Base-by-base conservation (phyloP, 2,329 filamentous ascomycete genomes). In the Calonectria pseudoreteaudii region DNA sequence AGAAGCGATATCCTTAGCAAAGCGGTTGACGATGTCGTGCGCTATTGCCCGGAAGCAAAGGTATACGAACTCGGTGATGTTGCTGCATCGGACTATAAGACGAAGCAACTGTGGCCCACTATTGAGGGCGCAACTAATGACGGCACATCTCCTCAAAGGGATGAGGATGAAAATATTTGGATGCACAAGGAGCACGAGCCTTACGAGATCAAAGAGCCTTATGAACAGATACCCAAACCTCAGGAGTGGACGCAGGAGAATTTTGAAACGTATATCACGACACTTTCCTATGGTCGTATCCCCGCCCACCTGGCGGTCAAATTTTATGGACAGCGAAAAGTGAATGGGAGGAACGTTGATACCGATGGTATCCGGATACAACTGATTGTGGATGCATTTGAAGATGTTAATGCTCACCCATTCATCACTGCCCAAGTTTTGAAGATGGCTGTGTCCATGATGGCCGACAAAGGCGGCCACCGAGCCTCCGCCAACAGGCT, bases 361-460 rank as follows among this genome's bases (percentile, higher is more conserved):
- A 86, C 87, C 60, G 83, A 86, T 72, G 81, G 82, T 4, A 83
- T 85, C 8, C 83, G 86, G 10, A 80, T 87, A 10, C 70, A 77
- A 1, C 82, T 87, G 28, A 81, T 90, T 20, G 75, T 83, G 38
- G 72, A 78, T 2, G 83, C 85, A 0, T 87, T 90, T 30, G 72
- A 83, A 16, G 84, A 87, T 36, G 79, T 82, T 0, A 75, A 79
- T 1, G 80, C 86, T 0, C 79, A 77, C 20, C 60, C 78, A 2
- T 83, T 80, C 58, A 81, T 88, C 20, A 86, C 88, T 0, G 80
- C 81, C 8, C 74, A 84, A 0, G 82, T 86, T 1, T 81, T 89
- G 66, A 88, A 88, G 75, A 80, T 85, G 76, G 87, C 87, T 6
- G 81, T 90, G 49, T 81, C 80, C 0, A 88, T 85, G 77, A 85